Base-by-base conservation (phyloP, 305 asterid genomes). In the Fraxinus sp. region DNA sequence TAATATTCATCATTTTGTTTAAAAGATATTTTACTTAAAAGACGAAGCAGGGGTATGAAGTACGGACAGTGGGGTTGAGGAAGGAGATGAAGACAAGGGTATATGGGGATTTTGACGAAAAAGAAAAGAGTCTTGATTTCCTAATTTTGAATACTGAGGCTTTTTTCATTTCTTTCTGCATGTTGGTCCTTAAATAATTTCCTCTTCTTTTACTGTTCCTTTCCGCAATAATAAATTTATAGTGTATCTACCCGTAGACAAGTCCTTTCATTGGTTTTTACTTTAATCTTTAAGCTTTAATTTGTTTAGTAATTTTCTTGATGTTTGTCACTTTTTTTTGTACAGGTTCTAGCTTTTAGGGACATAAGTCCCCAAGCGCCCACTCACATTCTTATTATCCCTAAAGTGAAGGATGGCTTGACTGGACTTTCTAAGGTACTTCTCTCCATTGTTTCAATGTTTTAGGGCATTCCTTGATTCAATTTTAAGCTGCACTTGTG, bases 311-410 rank as follows among this genome's bases (percentile, higher is more conserved):
- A 55, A 55, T n/a, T 55, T 55, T 55, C 66, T n/a, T 55, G 11
- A 55, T 55, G 66, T 32, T 59, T 0, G 39, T 41, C 11, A 36
- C 32, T 30, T 77, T 80, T 79, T 26, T 52, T 37, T 76, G 80
- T 66, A 84, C 92, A 94, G 98, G 97, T 95, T 90, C 90, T 92
- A 73, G 99, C 99, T 84, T 95, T 95, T 88, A 93, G 95, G 92
- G 99, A 95, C 87, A 89, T 92, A 85, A 55, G 78, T 86, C 97
- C 98, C 18, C 97, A 92, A 84, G 97, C 97, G 6, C 99, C 98
- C 41, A 90, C 88, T 7, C 98, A 95, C 88, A 90, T 95, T 73
- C 55, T 95, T 55, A 85, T 95, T 85, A 92, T 95, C 83, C 99
- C 99, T 76, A 94, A 94, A 89, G 88, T 90, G 68, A 91, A 83